Conservation (phyloP, 1,284 basidiomycete species). For the Rhodotorula sp. region DNA sequence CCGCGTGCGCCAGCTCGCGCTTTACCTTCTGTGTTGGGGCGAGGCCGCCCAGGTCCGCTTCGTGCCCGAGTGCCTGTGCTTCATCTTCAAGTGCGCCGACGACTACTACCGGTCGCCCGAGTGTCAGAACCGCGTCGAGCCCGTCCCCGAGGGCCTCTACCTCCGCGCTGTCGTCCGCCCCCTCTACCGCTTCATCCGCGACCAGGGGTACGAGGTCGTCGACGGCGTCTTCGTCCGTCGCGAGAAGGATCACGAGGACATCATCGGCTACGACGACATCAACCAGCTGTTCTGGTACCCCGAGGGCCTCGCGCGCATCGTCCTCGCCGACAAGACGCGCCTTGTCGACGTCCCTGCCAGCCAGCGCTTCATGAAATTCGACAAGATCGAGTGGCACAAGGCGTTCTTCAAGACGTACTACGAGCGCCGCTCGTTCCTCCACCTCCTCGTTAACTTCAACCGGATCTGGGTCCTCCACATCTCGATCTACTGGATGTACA, state of each 20-base stretch:
- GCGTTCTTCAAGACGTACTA: slow-evolving; percentile 97
- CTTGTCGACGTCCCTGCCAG: slow-evolving; percentile 85
- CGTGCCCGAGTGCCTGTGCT: slow-evolving; percentile 93
- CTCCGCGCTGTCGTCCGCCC: slow-evolving; percentile 89
- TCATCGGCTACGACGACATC: slow-evolving; percentile 98
- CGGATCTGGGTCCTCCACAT: slow-evolving; percentile 96
- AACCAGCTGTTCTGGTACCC: slow-evolving; percentile 99
- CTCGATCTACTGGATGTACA: slow-evolving; percentile 90
- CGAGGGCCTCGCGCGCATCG: slow-evolving; percentile 92
- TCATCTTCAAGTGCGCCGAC: slow-evolving; percentile 99
- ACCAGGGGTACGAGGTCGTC: slow-evolving; percentile 95
- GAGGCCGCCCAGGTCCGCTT: slow-evolving; percentile 99
- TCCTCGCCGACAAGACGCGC: slow-evolving; percentile 83
- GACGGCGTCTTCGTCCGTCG: slow-evolving; percentile 92
- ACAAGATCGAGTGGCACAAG: slow-evolving; percentile 88
- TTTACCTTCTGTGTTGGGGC: slow-evolving; percentile 96
- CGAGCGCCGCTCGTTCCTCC: slow-evolving; percentile 90
- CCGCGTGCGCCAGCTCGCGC: slow-evolving; percentile 90
- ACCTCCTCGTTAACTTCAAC: slow-evolving; percentile 96
- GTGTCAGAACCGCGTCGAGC: slow-evolving; percentile 89
- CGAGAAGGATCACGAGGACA: slow-evolving; percentile 89
- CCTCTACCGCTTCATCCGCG: slow-evolving; percentile 94
- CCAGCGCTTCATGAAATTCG: slow-evolving; percentile 91
- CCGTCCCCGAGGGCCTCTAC: slow-evolving; percentile 94
- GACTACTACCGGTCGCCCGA: slow-evolving; percentile 99